Evolutionary conservation across 257 asterid genomes (phyloP), one percentile per base, ranked within the genome.

Genomic region (Misopates orontium): DNA sequence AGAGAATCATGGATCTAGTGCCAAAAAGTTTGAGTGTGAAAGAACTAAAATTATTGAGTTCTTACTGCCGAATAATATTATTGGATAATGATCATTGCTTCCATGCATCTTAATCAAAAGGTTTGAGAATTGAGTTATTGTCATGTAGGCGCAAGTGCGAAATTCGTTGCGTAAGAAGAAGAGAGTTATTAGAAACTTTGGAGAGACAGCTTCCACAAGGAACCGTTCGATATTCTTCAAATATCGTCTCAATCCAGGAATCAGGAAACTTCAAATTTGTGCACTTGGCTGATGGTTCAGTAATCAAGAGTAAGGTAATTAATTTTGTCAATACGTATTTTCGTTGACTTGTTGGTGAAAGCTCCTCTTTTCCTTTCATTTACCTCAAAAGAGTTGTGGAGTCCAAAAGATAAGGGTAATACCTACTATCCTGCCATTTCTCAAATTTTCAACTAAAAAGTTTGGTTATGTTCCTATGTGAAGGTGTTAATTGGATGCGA

Each of bases 401-500:
- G 1, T 4, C 23, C 8, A 24, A 3, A 36, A 36, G 36, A 25
- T 24, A 9, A 2, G 0, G 36, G 17, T 56, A 24, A 9, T 13
- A 18, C 10, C 18, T 24, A 1, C 1, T 54, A 20, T 4, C 36
- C 16, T 24, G 8, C 19, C 20, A 13, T 17, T 18, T 60, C 48
- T 8, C 16, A 50, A 17, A 44, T 25, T 14, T 62, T 47, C 11
- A 21, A 42, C n/a, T 23, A 22, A 39, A 42, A 47, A 21, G 21
- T 14, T 44, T 3, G 32, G n/a, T 16, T 28, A 17, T 64, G 49
- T 40, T 47, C 61, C 13, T 53, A 21, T 56, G 24, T 28, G 6
- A 69, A 88, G 98, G 96, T 79, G 63, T 75, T 88, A 83, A 73
- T 91, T 9, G 98, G 98, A 32, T 86, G 94, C 21, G 96, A 91